Base-by-base conservation (phyloP, 352 stramenopile genomes). In the Phytophthora fragariaefolia region DNA sequence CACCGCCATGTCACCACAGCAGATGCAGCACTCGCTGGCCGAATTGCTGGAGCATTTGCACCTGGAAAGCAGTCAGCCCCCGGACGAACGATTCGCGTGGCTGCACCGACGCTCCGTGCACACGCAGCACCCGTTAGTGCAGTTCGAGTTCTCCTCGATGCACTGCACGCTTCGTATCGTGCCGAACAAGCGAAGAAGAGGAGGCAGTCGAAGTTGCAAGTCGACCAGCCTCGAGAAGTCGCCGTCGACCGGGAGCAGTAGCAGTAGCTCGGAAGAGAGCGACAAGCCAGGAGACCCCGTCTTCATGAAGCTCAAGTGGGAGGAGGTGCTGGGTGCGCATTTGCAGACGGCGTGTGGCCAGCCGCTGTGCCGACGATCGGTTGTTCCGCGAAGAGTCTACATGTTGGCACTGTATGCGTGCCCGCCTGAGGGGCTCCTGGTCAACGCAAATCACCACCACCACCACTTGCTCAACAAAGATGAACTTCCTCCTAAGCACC, bases 281-380 rank as follows among this genome's bases (percentile, higher is more conserved):
- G 63, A 72, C 17, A 58, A 57, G n/a, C 27, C 58, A 0, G 0
- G 23, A 34, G 45, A 67, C 43, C 27, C 34, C 0, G 28, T 68
- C 18, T 68, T 68, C 45, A 54, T 72, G 32, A 45, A 64, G 23
- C 58, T 86, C 36, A 24, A 45, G 18, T 89, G 80, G 80, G 50
- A 57, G 5, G 80, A 89, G 30, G 77, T 89, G 18, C 71, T 89
- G 2, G 80, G 80, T 27, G 77, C 64, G 2, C 77, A 86, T 55
- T 55, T 88, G 38, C 58, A 79, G 48, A 83, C 71, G 6, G 66
- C 69, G 8, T 64, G 66, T 18, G 77, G 77, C 17, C 64, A 80
- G 38, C 74, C 74, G n/a, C 46, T 88, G 45, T 52, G 49, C 27
- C 55, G 63, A 57, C 55, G 26, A 0, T 55, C 54, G 38, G n/a